A percentile compares a stretch with the other conserved stretches of the same genome.
These are phyloP conservation scores for Ustilago crameri DNA, from an alignment of 1,284 basidiomycete genomes.

Conservation along the genomic window DNA sequence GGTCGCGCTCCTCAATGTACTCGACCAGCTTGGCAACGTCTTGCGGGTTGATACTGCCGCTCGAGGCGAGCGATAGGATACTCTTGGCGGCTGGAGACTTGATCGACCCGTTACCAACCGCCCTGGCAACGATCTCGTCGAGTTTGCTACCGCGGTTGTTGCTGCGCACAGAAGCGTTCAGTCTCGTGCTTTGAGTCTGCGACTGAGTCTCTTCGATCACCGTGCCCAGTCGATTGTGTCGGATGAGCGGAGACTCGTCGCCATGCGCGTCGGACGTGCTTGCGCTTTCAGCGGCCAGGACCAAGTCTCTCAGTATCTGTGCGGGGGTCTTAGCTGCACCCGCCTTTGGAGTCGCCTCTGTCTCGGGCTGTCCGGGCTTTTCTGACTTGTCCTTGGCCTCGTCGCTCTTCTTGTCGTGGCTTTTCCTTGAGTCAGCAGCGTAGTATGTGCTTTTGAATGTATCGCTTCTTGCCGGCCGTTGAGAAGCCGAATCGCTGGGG, in stretches of 20 bases:
- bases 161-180: constrained; percentile 42
- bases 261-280: neutral
- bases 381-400: constrained; percentile 2
- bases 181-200: constrained; percentile 46
- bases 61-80: constrained; percentile 37
- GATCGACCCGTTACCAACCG: constrained; percentile 16
- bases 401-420: constrained; percentile 17
- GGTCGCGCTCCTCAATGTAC: constrained; percentile 53
- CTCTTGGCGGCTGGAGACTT: constrained; percentile 22
- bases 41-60: constrained; percentile 48
- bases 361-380: neutral
- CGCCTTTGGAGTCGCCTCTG: neutral
- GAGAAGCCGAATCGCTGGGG: constrained; percentile 58
- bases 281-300: constrained; percentile 19
- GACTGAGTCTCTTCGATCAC: constrained; percentile 58
- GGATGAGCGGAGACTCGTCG: neutral
- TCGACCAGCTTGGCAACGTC: constrained; percentile 54
- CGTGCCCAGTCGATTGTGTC: constrained; percentile 43
- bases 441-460: constrained; percentile 43
- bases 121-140: constrained; percentile 18
- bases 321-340: constrained; percentile 34
- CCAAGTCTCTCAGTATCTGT: constrained; percentile 42
- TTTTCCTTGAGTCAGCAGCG: constrained; percentile 22
- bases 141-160: constrained; percentile 31
- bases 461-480: constrained; percentile 54